Base-by-base conservation (phyloP, 495 filamentous ascomycete genomes). In the Penicillium manginii region DNA sequence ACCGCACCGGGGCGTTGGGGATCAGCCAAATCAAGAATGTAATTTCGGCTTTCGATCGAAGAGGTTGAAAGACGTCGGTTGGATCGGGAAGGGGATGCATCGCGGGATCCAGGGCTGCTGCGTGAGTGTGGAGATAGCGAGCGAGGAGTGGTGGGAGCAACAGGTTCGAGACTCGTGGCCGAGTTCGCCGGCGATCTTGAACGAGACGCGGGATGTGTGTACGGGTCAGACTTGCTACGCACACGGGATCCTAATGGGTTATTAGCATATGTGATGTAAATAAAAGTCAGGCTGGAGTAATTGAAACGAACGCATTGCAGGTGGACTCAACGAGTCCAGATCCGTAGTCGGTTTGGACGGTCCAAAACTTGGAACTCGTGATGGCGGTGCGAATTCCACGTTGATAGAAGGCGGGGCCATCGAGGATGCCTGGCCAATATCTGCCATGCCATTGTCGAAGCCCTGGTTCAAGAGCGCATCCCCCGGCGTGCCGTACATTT, bases 361-460 rank as follows among this genome's bases (percentile, higher is more conserved):
- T 48, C 90, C 89, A 63, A 96, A 91, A 50, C 82, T 87, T 21
- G 78, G 83, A 64, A 84, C 87, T 48, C 83, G 78, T 11, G 91
- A 83, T n/a, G 92, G 92, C 21, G 93, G 93, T 5, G 93, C 94
- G 71, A 91, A 91, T 69, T 96, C 88, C 62, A 98, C 91, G 65
- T 92, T 94, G 69, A 98, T 97, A 42, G 92, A 90, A 0, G 91
- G 91, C 33, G 92, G 90, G 7, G 87, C 86, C 78, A 92, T 90
- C 60, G 90, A 85, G 35, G 88, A 86, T 10, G 85, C 83, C 59
- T 86, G 83, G n/a, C 84, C 84, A 63, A 89, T 83, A 46, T 89
- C 88, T 42, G 75, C 75, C 51, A 73, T 77, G 21, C 62, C 61
- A 37, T 66, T 62, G 47, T 69, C 69, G 49, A 69, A 64, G 62